Conservation (phyloP, 1,284 basidiomycete genomes). For the Pisolithus thermaeus region DNA sequence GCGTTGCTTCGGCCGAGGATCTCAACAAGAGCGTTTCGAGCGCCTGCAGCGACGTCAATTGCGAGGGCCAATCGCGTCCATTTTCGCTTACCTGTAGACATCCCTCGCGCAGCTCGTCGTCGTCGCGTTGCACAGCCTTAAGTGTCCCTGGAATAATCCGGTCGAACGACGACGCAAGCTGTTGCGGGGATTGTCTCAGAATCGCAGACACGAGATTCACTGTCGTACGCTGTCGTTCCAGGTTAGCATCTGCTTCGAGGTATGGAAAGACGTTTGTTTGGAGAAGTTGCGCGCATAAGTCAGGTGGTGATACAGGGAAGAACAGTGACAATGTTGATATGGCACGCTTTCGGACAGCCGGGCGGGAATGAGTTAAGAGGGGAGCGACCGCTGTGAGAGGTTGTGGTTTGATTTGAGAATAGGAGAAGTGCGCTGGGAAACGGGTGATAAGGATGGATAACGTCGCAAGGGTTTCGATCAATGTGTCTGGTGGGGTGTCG, state of each 20-base stretch:
- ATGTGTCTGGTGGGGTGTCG: slow-evolving; percentile 74
- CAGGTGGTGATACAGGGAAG: slow-evolving; percentile 59
- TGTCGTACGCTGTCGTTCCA: slow-evolving; percentile 71
- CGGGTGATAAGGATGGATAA: slow-evolving; percentile 87
- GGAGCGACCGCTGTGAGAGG: slow-evolving; percentile 72
- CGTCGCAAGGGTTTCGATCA: slow-evolving; percentile 87
- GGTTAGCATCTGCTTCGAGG: slow-evolving; percentile 42
- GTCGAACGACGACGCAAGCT: slow-evolving; percentile 53
- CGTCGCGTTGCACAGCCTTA: slow-evolving; percentile 60
- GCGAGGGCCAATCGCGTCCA: neutral
- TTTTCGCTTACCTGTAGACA: slow-evolving; percentile 54
- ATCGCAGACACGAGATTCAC: slow-evolving; percentile 79
- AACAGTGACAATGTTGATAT: slow-evolving; percentile 83
- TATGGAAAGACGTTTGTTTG: slow-evolving; percentile 56
- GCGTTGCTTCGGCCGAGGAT: slow-evolving; percentile 77
- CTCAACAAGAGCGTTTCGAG: slow-evolving; percentile 80
- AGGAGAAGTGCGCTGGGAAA: slow-evolving; percentile 71
- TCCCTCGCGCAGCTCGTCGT: slow-evolving; percentile 78
- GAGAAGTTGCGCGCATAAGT: slow-evolving; percentile 53
- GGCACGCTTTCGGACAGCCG: slow-evolving; percentile 86
- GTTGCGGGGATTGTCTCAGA: slow-evolving; percentile 62
- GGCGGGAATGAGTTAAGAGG: slow-evolving; percentile 69
- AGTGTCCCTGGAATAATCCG: slow-evolving; percentile 67
- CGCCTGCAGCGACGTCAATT: slow-evolving; percentile 42
- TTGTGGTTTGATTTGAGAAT: slow-evolving; percentile 45